A percentile compares a stretch with the other conserved stretches of the same genome.
phyloP scores from a whole-genome alignment of 306 rosid species.

The Lathyrus tuberosus region DNA sequence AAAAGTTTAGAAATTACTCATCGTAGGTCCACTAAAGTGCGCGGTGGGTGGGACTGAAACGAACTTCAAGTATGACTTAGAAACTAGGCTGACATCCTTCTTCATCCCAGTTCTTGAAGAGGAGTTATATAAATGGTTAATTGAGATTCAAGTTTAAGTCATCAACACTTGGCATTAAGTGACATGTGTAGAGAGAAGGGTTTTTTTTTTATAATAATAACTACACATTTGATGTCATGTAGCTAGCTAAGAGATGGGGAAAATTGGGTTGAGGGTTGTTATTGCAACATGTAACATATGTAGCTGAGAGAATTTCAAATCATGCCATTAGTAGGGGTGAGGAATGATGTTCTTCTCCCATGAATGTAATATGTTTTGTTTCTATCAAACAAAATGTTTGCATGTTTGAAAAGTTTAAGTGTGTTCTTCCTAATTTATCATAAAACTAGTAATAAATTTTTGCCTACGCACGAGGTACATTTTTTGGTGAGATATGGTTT shows the following conservation, averaged over 20 bases:
- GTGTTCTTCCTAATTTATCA: slow-evolving; percentile 9
- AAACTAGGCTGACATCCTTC: slow-evolving; percentile 62
- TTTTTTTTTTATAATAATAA: not conserved
- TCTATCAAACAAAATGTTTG: slow-evolving; percentile 27
- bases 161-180: not conserved
- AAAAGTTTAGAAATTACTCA: slow-evolving; percentile 73
- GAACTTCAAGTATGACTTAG: slow-evolving; percentile 50
- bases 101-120: slow-evolving; percentile 52
- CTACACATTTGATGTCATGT: not conserved
- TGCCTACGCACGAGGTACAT: too few relatives aligned
- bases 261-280: not conserved
- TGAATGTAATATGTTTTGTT: slow-evolving; percentile 6
- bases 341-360: not conserved
- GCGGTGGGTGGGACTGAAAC: slow-evolving; percentile 49
- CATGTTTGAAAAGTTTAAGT: not conserved
- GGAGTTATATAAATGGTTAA: slow-evolving; percentile 70
- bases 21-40: slow-evolving; percentile 69
- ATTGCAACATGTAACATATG: not conserved
- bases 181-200: slow-evolving; percentile 20
- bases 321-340: slow-evolving; percentile 8
- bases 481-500: too few relatives aligned
- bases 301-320: slow-evolving; percentile 29
- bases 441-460: too few relatives aligned
- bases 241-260: not conserved
- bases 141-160: slow-evolving; percentile 66